Evolutionary conservation across 2,329 filamentous ascomycete genomes (phyloP).

Genomic region (Leptosphaerulina australis): DNA sequence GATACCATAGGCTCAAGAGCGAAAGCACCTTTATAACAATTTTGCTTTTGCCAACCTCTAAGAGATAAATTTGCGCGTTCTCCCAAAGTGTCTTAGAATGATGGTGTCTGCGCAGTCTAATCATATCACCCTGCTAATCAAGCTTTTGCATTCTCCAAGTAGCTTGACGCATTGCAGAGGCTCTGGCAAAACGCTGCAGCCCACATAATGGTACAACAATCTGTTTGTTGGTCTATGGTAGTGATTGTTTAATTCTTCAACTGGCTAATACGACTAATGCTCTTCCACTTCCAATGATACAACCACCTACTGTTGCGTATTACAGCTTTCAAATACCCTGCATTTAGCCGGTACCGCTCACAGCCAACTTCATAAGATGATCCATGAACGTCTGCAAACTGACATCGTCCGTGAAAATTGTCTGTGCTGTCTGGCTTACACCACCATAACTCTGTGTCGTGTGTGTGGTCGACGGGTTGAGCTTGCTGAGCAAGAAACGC

Average conservation of each 20-base stretch:
- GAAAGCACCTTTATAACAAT: conserved; percentile 3
- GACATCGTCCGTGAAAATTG: conserved; percentile 98
- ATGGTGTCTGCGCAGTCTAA: no score
- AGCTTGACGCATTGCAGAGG: no score
- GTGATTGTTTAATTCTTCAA: conserved; percentile 1
- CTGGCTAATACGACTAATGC: not conserved
- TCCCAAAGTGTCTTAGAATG: no score
- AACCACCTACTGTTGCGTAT: not conserved
- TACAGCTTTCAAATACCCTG: not conserved
- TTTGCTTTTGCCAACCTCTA: not conserved
- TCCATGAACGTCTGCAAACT: conserved; percentile 99
- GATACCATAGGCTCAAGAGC: conserved; percentile 17
- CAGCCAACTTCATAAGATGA: conserved; percentile 86
- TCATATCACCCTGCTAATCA: no score
- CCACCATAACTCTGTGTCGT: conserved; percentile 92
- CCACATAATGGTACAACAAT: not conserved
- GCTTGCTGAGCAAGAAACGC: conserved; percentile 93
- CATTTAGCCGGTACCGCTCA: conserved; percentile 43
- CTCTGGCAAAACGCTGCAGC: no score
- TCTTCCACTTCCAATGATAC: not conserved
- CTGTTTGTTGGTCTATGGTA: not conserved
- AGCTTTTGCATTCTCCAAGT: no score
- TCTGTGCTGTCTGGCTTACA: conserved; percentile 87
- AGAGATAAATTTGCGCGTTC: no score
- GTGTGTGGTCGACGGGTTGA: conserved; percentile 97